A percentile compares a stretch with the other conserved stretches of the same genome.
phyloP scores from a whole-genome alignment of 805 yeast genomes.

The Saccharomycopsis vini region DNA sequence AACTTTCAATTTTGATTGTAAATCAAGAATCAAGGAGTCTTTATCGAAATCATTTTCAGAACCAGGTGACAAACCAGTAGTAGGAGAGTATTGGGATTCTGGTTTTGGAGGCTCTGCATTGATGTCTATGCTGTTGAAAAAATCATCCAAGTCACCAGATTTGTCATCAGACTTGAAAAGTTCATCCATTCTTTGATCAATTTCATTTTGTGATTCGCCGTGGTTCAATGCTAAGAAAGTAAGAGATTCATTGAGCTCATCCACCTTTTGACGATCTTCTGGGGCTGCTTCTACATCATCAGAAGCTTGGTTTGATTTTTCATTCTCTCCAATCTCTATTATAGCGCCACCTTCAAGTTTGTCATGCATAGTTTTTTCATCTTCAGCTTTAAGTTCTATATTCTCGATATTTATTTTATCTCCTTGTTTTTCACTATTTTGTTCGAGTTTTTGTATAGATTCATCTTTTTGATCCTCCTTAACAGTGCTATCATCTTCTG shows the following conservation, averaged over 20 bases:
- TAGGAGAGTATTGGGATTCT: not conserved
- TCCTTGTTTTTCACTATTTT: no score
- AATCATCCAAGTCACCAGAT: constrained; percentile 12
- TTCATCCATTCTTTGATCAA: constrained; percentile 6
- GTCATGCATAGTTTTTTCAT: no score
- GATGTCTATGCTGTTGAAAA: constrained; percentile 2
- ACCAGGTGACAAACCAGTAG: constrained; percentile 33
- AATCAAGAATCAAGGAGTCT: constrained; percentile 22
- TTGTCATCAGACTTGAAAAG: constrained; percentile 9
- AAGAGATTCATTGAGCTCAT: constrained; percentile 11
- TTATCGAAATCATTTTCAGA: constrained; percentile 33
- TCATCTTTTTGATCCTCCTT: no score
- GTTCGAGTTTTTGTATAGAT: no score
- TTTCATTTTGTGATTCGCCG: no score
- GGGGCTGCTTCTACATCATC: not conserved
- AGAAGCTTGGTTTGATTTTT: not conserved
- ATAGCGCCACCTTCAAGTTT: no score
- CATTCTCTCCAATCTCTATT: constrained; percentile 6
- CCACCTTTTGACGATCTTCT: constrained; percentile 7
- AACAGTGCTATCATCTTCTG: constrained; percentile 15
- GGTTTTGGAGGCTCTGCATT: constrained; percentile 3
- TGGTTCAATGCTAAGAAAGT: not conserved
- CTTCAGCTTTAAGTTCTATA: no score
- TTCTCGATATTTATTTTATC: no score
- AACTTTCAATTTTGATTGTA: constrained; percentile 26